These are phyloP conservation scores for Isochrysis galbana DNA, from an alignment of 78 protist species.

Conservation along the genomic window DNA sequence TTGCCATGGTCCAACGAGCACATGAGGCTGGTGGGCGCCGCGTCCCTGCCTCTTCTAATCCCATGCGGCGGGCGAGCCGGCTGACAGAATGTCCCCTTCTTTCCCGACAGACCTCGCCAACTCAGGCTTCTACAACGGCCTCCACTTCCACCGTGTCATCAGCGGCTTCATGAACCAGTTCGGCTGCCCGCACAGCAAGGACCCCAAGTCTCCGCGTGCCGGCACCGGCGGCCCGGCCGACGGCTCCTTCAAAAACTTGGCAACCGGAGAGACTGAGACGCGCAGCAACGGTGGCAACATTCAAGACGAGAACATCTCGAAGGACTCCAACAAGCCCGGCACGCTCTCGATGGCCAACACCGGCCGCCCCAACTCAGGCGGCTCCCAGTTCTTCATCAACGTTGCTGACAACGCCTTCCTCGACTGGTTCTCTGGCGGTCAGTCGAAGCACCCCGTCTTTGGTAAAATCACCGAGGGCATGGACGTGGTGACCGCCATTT, in stretches of 20 bases:
- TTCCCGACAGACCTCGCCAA: constrained; percentile 30
- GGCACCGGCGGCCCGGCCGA: constrained; percentile 25
- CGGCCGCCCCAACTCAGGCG: not conserved
- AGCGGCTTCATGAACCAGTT: constrained; percentile 35
- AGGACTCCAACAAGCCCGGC: constrained; percentile 34
- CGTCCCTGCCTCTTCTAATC: too few species aligned
- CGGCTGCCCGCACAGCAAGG: constrained; percentile 38
- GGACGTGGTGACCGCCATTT: constrained; percentile 8
- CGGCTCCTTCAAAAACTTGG: not conserved
- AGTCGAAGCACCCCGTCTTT: constrained; percentile 46
- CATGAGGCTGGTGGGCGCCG: too few species aligned
- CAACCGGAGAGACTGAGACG: not conserved
- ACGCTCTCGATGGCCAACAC: constrained; percentile 51
- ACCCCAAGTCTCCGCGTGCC: constrained; percentile 34
- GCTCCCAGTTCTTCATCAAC: constrained; percentile 40
- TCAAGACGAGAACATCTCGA: constrained; percentile 9
- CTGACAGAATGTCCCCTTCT: too few species aligned
- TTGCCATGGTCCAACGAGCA: too few species aligned
- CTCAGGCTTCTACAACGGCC: constrained; percentile 37
- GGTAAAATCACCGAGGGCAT: constrained; percentile 24
- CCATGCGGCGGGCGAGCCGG: too few species aligned
- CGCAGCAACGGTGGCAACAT: constrained; percentile 29
- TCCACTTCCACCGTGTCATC: constrained; percentile 47
- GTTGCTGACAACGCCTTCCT: constrained; percentile 31
- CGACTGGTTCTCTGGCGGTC: constrained; percentile 12